These are phyloP conservation scores for Mycena galericulata DNA, from an alignment of 768 basidiomycete species.

Conservation along the genomic window DNA sequence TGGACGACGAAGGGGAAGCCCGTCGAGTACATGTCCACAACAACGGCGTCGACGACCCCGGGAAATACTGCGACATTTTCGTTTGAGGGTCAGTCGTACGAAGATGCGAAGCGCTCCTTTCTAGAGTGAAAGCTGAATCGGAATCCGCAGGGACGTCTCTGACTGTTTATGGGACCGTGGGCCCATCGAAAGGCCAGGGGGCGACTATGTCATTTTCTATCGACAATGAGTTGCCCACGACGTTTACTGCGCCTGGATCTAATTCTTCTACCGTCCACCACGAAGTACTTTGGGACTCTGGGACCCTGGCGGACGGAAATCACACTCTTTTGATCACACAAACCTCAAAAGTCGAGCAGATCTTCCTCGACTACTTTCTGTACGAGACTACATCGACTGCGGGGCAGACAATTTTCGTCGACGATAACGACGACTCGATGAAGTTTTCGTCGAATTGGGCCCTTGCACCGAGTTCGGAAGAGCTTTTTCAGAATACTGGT, in stretches of 20 bases:
- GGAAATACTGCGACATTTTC: neutral
- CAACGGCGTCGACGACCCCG: neutral
- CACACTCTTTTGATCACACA: neutral
- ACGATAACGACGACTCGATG: neutral
- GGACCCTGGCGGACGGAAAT: neutral
- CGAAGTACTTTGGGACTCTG: slow-evolving; percentile 3
- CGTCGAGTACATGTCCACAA: neutral
- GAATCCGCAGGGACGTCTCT: slow-evolving; percentile 10
- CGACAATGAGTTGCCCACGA: neutral
- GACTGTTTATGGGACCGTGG: neutral
- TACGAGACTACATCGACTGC: neutral
- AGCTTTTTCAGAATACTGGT: neutral
- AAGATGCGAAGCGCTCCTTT: too few species aligned
- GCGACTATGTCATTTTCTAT: neutral
- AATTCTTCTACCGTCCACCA: neutral
- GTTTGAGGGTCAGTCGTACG: neutral
- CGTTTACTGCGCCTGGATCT: neutral
- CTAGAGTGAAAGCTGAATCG: too few species aligned
- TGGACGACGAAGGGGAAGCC: neutral
- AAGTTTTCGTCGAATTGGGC: neutral
- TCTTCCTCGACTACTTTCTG: slow-evolving; percentile 15
- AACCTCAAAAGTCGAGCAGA: neutral
- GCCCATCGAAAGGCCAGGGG: neutral
- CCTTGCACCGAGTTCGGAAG: neutral
- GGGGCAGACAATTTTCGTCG: slow-evolving; percentile 4